Evolutionary conservation across 495 filamentous ascomycete species (phyloP).

Genomic region (Amphirosellinia nigrospora): DNA sequence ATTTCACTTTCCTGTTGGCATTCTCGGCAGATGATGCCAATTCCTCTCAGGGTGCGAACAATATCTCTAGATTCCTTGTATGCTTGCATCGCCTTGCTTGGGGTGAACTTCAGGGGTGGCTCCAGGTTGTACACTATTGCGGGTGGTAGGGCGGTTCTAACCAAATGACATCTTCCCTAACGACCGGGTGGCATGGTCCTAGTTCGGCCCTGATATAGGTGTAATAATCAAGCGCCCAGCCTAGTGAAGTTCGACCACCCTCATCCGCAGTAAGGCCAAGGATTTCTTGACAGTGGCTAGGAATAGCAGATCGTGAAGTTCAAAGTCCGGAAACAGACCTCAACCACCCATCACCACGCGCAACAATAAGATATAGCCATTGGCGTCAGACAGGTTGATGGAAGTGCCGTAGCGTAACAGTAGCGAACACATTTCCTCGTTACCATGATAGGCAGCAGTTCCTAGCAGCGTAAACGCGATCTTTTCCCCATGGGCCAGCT

Average conservation of each 20-base stretch:
- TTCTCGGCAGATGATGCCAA: slow-evolving; percentile 1
- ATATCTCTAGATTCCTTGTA: neutral
- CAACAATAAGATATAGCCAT: neutral
- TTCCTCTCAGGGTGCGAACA: neutral
- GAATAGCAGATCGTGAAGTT: neutral
- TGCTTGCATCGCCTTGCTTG: slow-evolving; percentile 1
- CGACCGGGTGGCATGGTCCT: neutral
- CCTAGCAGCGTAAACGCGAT: neutral
- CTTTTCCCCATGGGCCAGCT: neutral
- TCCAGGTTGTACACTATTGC: slow-evolving; percentile 2
- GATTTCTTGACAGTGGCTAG: too few species aligned
- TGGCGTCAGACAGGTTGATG: neutral
- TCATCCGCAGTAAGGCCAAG: neutral
- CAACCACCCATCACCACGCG: neutral
- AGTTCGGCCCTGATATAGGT: neutral
- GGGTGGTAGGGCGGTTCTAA: neutral
- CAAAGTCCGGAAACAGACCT: neutral
- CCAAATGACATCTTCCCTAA: slow-evolving; percentile 1
- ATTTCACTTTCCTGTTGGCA: neutral
- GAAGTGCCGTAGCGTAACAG: neutral
- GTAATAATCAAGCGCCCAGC: slow-evolving; percentile 4
- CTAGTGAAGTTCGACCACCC: neutral
- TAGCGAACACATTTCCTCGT: neutral
- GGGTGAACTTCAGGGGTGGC: neutral
- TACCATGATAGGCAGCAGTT: neutral